A percentile compares a stretch with the other conserved stretches of the same genome.
These are phyloP conservation scores for Rhytidiadelphus loreus DNA, from an alignment of 225 moss, liverwort and hornwort species.

Conservation along the genomic window DNA sequence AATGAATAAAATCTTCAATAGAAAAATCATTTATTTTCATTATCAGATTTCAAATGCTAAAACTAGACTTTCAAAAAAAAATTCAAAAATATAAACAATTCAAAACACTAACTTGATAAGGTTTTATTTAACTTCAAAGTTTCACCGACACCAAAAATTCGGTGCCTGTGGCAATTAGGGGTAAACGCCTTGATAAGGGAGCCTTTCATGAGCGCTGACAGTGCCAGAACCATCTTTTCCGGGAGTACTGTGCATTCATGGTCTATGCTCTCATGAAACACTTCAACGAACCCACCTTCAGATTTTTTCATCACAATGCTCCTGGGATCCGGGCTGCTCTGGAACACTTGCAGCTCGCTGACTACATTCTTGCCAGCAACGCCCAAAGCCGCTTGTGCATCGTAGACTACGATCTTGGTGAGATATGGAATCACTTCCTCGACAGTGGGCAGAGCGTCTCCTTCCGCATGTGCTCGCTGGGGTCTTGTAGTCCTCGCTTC, in stretches of 20 bases:
- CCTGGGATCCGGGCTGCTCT: not conserved
- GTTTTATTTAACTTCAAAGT: no score
- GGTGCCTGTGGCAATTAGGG: no score
- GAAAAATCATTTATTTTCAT: no score
- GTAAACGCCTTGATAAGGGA: not conserved
- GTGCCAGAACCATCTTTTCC: not conserved
- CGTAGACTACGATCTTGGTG: not conserved
- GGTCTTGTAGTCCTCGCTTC: not conserved
- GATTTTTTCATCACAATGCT: not conserved
- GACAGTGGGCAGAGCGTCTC: not conserved
- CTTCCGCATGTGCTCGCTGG: not conserved
- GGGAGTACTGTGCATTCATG: not conserved
- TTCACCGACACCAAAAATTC: no score
- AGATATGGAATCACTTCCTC: not conserved
- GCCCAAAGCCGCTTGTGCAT: not conserved
- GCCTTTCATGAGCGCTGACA: not conserved
- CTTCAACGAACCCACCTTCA: not conserved
- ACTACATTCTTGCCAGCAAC: not conserved
- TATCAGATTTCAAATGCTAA: no score
- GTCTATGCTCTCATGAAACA: not conserved
- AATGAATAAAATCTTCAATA: no score
- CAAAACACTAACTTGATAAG: no score
- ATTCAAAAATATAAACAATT: no score
- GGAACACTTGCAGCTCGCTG: not conserved
- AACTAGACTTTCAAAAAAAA: no score